These are phyloP conservation scores for Tanozyma kutaoensis DNA, from an alignment of 805 yeast genomes.

Conservation along the genomic window DNA sequence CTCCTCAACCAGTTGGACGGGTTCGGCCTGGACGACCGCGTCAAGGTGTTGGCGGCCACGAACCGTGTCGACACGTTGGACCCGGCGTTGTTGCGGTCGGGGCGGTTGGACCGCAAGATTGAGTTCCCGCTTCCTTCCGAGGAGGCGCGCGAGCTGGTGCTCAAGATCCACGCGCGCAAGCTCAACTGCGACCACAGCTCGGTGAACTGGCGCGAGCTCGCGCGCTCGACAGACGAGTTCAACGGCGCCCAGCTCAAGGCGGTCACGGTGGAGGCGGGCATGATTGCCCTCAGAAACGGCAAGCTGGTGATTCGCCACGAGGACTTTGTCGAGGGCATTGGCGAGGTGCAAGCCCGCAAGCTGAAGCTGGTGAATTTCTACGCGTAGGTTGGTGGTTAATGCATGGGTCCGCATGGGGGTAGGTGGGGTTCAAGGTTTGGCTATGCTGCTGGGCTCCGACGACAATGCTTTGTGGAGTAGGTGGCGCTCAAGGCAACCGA, in stretches of 20 bases:
- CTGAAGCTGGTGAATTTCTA: slow-evolving; percentile 90
- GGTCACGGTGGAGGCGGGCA: slow-evolving; percentile 98
- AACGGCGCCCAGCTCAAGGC: slow-evolving; percentile 99
- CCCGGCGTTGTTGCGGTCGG: slow-evolving; percentile 10
- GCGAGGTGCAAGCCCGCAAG: slow-evolving; percentile 97
- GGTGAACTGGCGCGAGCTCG: slow-evolving; percentile 96
- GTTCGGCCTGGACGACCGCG: slow-evolving; percentile 30
- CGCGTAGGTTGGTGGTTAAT: too few relatives aligned
- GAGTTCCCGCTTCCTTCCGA: slow-evolving; percentile 97
- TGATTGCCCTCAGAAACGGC: slow-evolving; percentile 96
- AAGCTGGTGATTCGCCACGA: slow-evolving; percentile 88
- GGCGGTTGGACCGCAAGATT: slow-evolving; percentile 11
- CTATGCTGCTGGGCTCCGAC: too few relatives aligned
- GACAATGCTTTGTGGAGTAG: too few relatives aligned
- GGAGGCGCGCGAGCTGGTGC: slow-evolving; percentile 92
- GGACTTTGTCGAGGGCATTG: slow-evolving; percentile 95
- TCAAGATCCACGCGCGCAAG: slow-evolving; percentile 94
- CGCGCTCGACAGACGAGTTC: slow-evolving; percentile 95
- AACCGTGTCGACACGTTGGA: slow-evolving; percentile 10
- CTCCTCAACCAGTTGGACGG: slow-evolving; percentile 11
- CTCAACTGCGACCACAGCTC: slow-evolving; percentile 79
- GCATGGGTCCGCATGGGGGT: too few relatives aligned
- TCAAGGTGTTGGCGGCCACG: slow-evolving; percentile 10
- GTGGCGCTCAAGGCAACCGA: too few relatives aligned
- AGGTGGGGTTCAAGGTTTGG: too few relatives aligned